These are phyloP conservation scores for Annulohypoxylon moriforme DNA, from an alignment of 495 filamentous ascomycete species.

Conservation along the genomic window DNA sequence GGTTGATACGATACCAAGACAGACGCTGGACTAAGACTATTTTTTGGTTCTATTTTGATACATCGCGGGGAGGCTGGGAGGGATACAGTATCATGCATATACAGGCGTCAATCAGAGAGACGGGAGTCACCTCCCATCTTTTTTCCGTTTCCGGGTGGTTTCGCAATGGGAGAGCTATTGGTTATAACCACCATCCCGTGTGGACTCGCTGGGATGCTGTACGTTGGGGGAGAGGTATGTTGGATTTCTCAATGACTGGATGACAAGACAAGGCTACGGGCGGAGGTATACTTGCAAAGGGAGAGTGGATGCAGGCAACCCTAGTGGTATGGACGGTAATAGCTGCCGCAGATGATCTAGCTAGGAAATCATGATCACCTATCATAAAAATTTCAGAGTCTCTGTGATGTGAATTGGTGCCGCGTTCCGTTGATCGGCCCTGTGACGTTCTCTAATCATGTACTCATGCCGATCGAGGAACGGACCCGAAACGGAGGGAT, in stretches of 20 bases:
- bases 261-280: conserved; percentile 30
- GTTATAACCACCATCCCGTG: conserved; percentile 17
- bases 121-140: conserved; percentile 36
- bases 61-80: conserved; percentile 33
- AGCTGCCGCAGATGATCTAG: conserved; percentile 31
- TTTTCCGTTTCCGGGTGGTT: conserved; percentile 34
- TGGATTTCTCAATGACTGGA: conserved; percentile 36
- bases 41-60: conserved; percentile 34
- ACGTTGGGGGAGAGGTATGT: conserved; percentile 15
- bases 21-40: conserved; percentile 36
- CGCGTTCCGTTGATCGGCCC: neutral
- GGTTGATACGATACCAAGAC: conserved; percentile 42
- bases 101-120: conserved; percentile 48
- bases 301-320: conserved; percentile 1
- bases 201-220: conserved; percentile 32
- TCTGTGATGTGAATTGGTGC: neutral
- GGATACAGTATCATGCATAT: conserved; percentile 43
- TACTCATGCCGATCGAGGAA: conserved; percentile 3
- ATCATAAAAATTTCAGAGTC: conserved; percentile 9
- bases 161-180: conserved; percentile 20
- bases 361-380: conserved; percentile 27
- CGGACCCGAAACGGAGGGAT: conserved; percentile 22
- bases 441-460: neutral
- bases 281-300: neutral
- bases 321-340: conserved; percentile 29